These are phyloP conservation scores for Taphrina confusa DNA, from an alignment of 1,139 yeast genomes.

Conservation along the genomic window DNA sequence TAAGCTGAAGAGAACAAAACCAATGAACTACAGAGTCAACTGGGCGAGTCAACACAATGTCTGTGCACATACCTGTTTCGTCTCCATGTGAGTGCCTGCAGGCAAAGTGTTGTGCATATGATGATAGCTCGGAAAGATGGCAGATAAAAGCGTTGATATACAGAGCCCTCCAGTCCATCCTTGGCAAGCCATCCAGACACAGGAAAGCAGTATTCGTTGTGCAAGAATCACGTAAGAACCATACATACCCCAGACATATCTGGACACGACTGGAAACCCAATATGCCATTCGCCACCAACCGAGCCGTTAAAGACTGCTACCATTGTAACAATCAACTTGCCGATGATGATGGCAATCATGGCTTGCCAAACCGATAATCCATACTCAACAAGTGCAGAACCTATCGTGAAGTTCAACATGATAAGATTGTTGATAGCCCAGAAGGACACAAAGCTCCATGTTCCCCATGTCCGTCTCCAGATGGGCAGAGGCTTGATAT, in stretches of 20 bases:
- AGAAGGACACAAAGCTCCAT: slow-evolving; percentile 26
- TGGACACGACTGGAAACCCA: slow-evolving; percentile 43
- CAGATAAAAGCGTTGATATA: slow-evolving; percentile 38
- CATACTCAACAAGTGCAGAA: slow-evolving; percentile 18
- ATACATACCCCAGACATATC: slow-evolving; percentile 44
- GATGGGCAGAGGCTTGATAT: slow-evolving; percentile 68
- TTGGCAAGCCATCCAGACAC: slow-evolving; percentile 45
- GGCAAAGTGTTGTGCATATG: slow-evolving; percentile 38
- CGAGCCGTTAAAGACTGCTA: slow-evolving; percentile 44
- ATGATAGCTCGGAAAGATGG: slow-evolving; percentile 40
- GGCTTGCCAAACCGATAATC: slow-evolving; percentile 35
- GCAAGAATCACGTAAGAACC: slow-evolving; percentile 43
- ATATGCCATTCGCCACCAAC: slow-evolving; percentile 45
- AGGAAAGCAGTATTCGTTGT: slow-evolving; percentile 42
- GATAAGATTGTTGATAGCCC: slow-evolving; percentile 32
- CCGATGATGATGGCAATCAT: slow-evolving; percentile 38
- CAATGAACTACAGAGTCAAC: slow-evolving; percentile 51
- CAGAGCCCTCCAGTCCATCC: slow-evolving; percentile 41
- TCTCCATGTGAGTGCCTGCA: slow-evolving; percentile 36
- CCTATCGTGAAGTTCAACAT: slow-evolving; percentile 13
- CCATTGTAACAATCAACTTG: slow-evolving; percentile 34
- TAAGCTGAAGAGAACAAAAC: slow-evolving; percentile 77
- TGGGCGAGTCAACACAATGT: neutral
- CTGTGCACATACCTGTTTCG: slow-evolving; percentile 40
- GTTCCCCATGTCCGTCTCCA: slow-evolving; percentile 59